These are phyloP conservation scores for Aureobasidium sp. DNA, from an alignment of 2,329 filamentous ascomycete species.

Conservation along the genomic window DNA sequence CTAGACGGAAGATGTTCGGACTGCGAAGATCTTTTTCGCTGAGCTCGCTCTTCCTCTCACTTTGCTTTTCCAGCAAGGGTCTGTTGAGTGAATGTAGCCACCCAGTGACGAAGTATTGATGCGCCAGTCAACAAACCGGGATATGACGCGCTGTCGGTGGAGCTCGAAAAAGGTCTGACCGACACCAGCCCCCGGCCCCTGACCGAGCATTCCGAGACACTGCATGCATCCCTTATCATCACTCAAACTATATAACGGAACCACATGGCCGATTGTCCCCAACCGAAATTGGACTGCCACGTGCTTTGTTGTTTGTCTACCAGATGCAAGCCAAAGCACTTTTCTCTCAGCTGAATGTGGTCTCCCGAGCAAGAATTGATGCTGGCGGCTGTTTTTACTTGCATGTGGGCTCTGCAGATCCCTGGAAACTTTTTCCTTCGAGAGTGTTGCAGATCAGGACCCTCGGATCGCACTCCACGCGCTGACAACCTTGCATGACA, in stretches of 20 bases:
- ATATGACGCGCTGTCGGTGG: conserved; percentile 13
- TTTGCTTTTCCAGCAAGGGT: conserved; percentile 11
- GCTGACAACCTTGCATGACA: not conserved
- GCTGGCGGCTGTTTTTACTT: not conserved
- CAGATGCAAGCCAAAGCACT: not conserved
- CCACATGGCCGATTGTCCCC: too few species aligned
- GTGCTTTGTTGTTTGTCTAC: not conserved
- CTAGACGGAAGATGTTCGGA: conserved; percentile 12
- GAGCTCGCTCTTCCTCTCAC: not conserved
- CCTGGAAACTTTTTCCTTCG: not conserved
- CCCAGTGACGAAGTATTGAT: conserved; percentile 3
- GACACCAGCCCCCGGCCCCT: not conserved
- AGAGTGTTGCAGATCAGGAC: not conserved
- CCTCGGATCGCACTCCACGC: not conserved
- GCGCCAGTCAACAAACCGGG: conserved; percentile 12
- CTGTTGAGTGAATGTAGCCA: conserved; percentile 59
- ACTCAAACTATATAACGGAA: not conserved
- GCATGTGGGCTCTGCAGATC: not conserved
- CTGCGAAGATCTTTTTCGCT: conserved; percentile 5
- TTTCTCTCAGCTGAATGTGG: not conserved
- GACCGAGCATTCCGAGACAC: not conserved
- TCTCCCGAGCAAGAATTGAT: not conserved
- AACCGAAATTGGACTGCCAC: not conserved
- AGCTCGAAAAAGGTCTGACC: conserved; percentile 81
- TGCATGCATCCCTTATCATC: not conserved